phyloP scores from a whole-genome alignment of 768 basidiomycete genomes.

The Termitomyces sp. region DNA sequence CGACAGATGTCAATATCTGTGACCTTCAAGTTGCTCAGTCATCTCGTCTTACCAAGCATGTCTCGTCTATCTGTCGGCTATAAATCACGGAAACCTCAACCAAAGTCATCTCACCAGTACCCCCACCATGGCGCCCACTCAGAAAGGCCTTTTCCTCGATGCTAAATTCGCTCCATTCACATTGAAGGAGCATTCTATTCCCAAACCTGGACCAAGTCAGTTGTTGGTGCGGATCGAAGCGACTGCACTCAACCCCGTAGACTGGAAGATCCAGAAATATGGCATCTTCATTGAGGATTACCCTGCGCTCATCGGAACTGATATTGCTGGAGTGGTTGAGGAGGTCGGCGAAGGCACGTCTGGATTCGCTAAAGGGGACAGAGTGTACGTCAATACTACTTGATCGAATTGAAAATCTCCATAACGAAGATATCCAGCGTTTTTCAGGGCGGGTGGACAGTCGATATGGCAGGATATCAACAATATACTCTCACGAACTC shows the following conservation, averaged over 20 bases:
- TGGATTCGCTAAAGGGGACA: constrained; percentile 47
- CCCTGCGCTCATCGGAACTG: constrained; percentile 46
- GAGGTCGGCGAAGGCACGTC: constrained; percentile 49
- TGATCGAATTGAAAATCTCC: not conserved
- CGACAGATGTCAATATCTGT: not conserved
- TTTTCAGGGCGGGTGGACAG: constrained; percentile 14
- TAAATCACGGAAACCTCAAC: not conserved
- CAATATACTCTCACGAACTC: constrained; percentile 24
- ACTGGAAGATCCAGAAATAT: constrained; percentile 47
- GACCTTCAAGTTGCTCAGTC: not conserved
- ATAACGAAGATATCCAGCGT: constrained; percentile 6
- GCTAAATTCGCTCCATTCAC: constrained; percentile 17
- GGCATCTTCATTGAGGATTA: constrained; percentile 36
- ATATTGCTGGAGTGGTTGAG: constrained; percentile 51
- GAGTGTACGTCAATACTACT: constrained; percentile 38
- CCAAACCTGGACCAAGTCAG: constrained; percentile 33
- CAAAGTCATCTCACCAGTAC: not conserved
- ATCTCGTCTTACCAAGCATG: constrained; percentile 3
- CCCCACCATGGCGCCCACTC: constrained; percentile 12
- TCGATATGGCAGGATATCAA: constrained; percentile 22
- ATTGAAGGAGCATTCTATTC: constrained; percentile 11
- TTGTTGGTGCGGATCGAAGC: constrained; percentile 39
- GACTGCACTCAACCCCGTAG: constrained; percentile 45
- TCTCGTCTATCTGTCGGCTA: not conserved
- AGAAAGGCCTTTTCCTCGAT: constrained; percentile 23